These are phyloP conservation scores for Scedosporium minutisporum DNA, from an alignment of 2,329 filamentous ascomycete species.

Conservation along the genomic window DNA sequence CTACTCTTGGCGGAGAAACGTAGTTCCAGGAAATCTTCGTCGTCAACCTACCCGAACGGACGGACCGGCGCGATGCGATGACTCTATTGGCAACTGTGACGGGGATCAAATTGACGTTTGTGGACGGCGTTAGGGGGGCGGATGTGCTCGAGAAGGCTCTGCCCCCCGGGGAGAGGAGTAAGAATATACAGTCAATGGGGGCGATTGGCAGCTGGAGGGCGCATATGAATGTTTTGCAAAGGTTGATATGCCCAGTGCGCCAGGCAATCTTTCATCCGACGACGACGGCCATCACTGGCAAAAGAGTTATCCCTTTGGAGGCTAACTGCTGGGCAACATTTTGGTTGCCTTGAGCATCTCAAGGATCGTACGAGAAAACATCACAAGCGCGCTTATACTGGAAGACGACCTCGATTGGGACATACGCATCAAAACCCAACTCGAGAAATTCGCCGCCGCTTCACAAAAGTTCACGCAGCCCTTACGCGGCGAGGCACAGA, in stretches of 20 bases:
- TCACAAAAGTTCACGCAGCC: not conserved
- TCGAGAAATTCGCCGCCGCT: not conserved
- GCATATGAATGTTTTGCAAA: constrained; percentile 27
- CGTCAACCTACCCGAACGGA: constrained; percentile 38
- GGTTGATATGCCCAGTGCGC: constrained; percentile 15
- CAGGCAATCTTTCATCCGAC: no score
- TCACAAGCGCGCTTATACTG: constrained; percentile 39
- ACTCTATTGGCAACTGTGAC: constrained; percentile 34
- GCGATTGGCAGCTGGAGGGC: constrained; percentile 22
- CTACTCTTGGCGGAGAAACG: not conserved
- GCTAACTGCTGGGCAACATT: not conserved
- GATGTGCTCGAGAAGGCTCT: constrained; percentile 27
- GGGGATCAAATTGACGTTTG: constrained; percentile 32
- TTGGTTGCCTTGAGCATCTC: not conserved
- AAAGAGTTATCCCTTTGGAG: not conserved
- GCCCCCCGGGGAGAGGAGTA: constrained; percentile 10
- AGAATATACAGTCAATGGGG: not conserved
- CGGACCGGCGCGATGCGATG: constrained; percentile 41
- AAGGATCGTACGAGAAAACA: constrained; percentile 32
- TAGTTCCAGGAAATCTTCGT: constrained; percentile 46
- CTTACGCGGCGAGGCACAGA: not conserved
- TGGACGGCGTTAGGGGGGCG: constrained; percentile 32
- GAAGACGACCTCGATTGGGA: constrained; percentile 53
- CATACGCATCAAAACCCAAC: constrained; percentile 19
- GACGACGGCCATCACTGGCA: no score